A percentile compares a stretch with the other conserved stretches of the same genome.
phyloP scores from a whole-genome alignment of 768 basidiomycete species.

The Agaricus sinodeliciosus region DNA sequence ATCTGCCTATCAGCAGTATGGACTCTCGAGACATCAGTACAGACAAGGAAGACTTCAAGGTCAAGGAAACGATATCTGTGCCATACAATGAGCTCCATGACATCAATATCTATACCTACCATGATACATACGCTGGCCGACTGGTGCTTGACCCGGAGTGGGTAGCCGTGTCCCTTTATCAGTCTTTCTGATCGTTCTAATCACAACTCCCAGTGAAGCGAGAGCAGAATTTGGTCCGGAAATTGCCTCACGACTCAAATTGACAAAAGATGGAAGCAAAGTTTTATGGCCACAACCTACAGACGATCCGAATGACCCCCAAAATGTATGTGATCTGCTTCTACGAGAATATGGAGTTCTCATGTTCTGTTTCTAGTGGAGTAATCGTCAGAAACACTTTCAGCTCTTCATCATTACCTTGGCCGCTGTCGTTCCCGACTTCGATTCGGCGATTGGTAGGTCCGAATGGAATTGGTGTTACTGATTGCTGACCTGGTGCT shows the following conservation, averaged over 20 bases:
- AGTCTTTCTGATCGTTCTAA: background rate
- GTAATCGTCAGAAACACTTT: conserved; percentile 40
- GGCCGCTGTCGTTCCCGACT: conserved; percentile 62
- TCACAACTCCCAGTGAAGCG: conserved; percentile 40
- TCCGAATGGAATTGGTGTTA: background rate
- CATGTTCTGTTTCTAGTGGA: conserved; percentile 30
- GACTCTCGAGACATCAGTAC: background rate
- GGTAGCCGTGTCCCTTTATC: conserved; percentile 15
- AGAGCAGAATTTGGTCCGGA: conserved; percentile 51
- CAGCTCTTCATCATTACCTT: conserved; percentile 57
- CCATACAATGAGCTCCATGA: conserved; percentile 10
- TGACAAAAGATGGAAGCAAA: conserved; percentile 46
- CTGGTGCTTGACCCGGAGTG: conserved; percentile 58
- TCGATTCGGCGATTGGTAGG: conserved; percentile 57
- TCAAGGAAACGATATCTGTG: background rate
- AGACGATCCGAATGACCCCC: conserved; percentile 54
- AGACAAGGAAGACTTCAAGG: background rate
- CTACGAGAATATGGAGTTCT: background rate
- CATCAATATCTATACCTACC: conserved; percentile 33
- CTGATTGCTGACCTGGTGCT: background rate
- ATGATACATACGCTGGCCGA: conserved; percentile 50
- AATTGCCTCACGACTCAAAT: conserved; percentile 48
- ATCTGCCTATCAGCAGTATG: background rate
- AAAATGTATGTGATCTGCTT: conserved; percentile 28
- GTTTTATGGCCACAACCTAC: conserved; percentile 68